Percentiles rank a stretch among this genome's conserved stretches.
phyloP scores from a whole-genome alignment of 495 filamentous ascomycete genomes.

The Parachaetomium inaequale region DNA sequence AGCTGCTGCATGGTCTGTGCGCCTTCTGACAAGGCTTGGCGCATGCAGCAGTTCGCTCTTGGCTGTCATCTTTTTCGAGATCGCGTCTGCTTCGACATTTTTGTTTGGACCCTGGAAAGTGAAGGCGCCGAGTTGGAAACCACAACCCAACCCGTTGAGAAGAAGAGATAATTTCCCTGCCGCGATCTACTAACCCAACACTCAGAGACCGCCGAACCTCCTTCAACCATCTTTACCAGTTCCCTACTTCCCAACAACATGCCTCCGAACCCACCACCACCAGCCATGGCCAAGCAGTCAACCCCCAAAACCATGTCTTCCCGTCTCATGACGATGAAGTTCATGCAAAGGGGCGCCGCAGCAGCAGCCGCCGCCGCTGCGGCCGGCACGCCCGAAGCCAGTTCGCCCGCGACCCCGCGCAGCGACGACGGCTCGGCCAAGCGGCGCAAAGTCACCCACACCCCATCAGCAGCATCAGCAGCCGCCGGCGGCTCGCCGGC shows the following conservation, averaged over 20 bases:
- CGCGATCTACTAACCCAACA: not conserved
- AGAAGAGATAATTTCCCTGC: not conserved
- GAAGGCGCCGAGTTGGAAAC: not conserved
- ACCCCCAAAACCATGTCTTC: conserved; percentile 78
- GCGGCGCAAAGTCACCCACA: conserved; percentile 47
- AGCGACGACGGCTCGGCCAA: conserved; percentile 44
- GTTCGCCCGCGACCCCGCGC: conserved; percentile 41
- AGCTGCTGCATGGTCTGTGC: conserved; percentile 12
- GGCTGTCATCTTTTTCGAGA: conserved; percentile 1
- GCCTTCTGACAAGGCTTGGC: not conserved
- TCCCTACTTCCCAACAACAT: conserved; percentile 12
- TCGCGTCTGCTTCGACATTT: not conserved
- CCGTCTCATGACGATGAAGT: conserved; percentile 92
- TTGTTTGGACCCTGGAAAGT: not conserved
- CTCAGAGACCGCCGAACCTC: not conserved
- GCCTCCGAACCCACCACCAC: conserved; percentile 20
- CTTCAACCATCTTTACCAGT: not conserved
- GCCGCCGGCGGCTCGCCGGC: conserved; percentile 18
- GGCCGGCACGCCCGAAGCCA: conserved; percentile 39
- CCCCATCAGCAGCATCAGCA: conserved; percentile 18
- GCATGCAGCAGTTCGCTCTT: not conserved
- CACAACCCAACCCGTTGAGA: not conserved
- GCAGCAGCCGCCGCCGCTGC: conserved; percentile 40
- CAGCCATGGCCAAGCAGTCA: conserved; percentile 37
- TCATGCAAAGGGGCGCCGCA: conserved; percentile 89